Percentiles rank a stretch among this genome's conserved stretches.
Evolutionary conservation across 2,329 filamentous ascomycete genomes (phyloP).

Genomic region (Tolypocladium endophyticum): DNA sequence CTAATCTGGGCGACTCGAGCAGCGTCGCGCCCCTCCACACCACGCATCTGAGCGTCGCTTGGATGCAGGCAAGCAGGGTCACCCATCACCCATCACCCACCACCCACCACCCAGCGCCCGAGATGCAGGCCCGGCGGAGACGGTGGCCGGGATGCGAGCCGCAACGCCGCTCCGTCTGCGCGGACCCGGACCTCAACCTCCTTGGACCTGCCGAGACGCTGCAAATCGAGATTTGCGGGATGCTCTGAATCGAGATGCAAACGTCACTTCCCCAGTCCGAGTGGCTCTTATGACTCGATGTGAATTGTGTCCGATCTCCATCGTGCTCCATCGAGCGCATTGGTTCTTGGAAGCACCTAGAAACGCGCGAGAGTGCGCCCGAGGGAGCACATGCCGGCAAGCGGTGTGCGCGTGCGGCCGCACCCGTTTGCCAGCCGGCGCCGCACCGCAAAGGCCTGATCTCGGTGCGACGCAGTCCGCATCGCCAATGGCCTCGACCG

Average conservation of each 20-base stretch:
- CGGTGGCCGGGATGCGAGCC: not conserved
- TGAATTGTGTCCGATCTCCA: not conserved
- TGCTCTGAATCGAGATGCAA: not conserved
- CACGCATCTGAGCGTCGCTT: too few species aligned
- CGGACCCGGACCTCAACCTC: not conserved
- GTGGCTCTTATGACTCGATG: not conserved
- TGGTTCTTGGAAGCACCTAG: not conserved
- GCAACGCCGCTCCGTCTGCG: not conserved
- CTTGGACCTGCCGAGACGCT: not conserved
- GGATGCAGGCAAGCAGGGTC: too few species aligned
- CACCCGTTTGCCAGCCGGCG: not conserved
- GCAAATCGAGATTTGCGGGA: not conserved
- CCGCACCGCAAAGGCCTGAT: not conserved
- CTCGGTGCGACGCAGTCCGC: not conserved
- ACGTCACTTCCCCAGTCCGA: not conserved
- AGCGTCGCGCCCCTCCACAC: not conserved
- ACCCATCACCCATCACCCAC: too few species aligned
- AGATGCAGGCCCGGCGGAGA: not conserved
- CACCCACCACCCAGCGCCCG: too few species aligned
- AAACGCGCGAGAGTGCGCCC: not conserved
- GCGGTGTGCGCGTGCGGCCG: not conserved
- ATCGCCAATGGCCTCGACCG: constrained; percentile 2
- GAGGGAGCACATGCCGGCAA: not conserved
- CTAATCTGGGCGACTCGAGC: not conserved
- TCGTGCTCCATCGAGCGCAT: not conserved